A percentile compares a stretch with the other conserved stretches of the same genome.
phyloP scores from a whole-genome alignment of 2,329 filamentous ascomycete species.

The Sarocladiaceae sp. region DNA sequence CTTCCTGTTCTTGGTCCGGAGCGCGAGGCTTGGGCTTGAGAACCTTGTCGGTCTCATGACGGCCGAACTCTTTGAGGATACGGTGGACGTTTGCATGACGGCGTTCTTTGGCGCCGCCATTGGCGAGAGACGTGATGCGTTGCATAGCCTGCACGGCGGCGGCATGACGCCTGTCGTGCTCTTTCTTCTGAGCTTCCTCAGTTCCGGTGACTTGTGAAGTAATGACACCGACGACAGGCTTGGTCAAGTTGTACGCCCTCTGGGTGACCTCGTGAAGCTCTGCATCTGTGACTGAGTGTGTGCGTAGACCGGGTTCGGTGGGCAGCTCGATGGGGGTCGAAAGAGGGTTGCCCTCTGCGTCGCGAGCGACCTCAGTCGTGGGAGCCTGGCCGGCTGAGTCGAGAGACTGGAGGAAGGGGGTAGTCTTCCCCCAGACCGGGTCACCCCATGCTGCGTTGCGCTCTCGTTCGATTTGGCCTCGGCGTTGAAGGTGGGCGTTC shows the following conservation, averaged over 20 bases:
- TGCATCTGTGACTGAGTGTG: slow-evolving; percentile 67
- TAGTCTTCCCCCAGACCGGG: slow-evolving; percentile 72
- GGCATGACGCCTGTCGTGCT: slow-evolving; percentile 53
- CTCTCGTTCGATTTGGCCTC: slow-evolving; percentile 61
- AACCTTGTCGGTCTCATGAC: slow-evolving; percentile 76
- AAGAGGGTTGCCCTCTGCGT: slow-evolving; percentile 33
- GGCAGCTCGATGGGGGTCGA: slow-evolving; percentile 37
- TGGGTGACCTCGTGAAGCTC: slow-evolving; percentile 65
- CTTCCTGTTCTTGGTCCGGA: slow-evolving; percentile 27
- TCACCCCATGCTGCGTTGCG: slow-evolving; percentile 63
- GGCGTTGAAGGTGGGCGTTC: slow-evolving; percentile 74
- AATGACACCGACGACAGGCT: slow-evolving; percentile 42
- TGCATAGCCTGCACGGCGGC: slow-evolving; percentile 72
- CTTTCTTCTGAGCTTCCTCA: slow-evolving; percentile 29
- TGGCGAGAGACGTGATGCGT: slow-evolving; percentile 73
- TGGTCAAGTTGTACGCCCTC: slow-evolving; percentile 64
- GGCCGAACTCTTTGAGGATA: slow-evolving; percentile 82
- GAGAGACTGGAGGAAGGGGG: slow-evolving; percentile 80
- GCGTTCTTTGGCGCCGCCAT: slow-evolving; percentile 73
- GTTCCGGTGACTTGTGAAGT: slow-evolving; percentile 30
- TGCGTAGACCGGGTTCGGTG: slow-evolving; percentile 55
- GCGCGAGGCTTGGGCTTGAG: slow-evolving; percentile 54
- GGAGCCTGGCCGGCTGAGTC: slow-evolving; percentile 55
- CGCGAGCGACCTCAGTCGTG: slow-evolving; percentile 29
- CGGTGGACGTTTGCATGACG: slow-evolving; percentile 78